These are phyloP conservation scores for Mycena sp. DNA, from an alignment of 1,284 basidiomycete genomes.

Conservation along the genomic window DNA sequence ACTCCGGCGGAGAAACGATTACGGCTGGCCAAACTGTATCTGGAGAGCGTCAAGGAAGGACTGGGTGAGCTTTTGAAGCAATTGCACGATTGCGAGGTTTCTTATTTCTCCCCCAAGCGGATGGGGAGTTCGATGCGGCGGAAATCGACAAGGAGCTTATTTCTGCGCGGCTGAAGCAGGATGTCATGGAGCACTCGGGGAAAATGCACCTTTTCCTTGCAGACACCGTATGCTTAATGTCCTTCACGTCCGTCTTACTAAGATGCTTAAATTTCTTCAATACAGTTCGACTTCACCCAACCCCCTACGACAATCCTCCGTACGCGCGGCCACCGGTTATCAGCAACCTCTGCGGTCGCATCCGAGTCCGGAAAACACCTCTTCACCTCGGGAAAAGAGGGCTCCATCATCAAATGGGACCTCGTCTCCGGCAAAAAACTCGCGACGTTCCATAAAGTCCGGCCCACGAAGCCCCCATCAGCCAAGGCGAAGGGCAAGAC, in stretches of 20 bases:
- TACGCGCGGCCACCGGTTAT: conserved; percentile 77
- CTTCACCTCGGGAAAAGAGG: conserved; percentile 89
- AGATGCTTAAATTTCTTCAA: no score
- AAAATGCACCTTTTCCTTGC: conserved; percentile 87
- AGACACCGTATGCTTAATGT: conserved; percentile 72
- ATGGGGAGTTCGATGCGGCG: conserved; percentile 92
- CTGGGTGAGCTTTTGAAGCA: conserved; percentile 62
- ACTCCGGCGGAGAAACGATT: conserved; percentile 96
- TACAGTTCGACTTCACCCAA: conserved; percentile 57
- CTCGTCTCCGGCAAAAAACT: conserved; percentile 69
- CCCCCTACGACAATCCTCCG: conserved; percentile 59
- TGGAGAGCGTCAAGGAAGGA: conserved; percentile 83
- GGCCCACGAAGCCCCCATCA: conserved; percentile 47
- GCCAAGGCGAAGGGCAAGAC: conserved; percentile 66
- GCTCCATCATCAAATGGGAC: conserved; percentile 85
- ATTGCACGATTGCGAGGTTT: not conserved
- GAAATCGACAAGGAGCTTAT: conserved; percentile 94
- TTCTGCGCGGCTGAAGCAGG: conserved; percentile 88
- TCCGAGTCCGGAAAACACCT: conserved; percentile 76
- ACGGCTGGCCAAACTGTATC: conserved; percentile 89
- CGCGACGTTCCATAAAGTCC: conserved; percentile 67
- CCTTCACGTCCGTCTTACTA: no score
- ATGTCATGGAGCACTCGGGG: conserved; percentile 87
- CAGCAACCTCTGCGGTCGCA: conserved; percentile 80
- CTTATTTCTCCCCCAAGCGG: conserved; percentile 53